phyloP scores from a whole-genome alignment of 1,139 yeast species.

The Sugiyamaella japonica region DNA sequence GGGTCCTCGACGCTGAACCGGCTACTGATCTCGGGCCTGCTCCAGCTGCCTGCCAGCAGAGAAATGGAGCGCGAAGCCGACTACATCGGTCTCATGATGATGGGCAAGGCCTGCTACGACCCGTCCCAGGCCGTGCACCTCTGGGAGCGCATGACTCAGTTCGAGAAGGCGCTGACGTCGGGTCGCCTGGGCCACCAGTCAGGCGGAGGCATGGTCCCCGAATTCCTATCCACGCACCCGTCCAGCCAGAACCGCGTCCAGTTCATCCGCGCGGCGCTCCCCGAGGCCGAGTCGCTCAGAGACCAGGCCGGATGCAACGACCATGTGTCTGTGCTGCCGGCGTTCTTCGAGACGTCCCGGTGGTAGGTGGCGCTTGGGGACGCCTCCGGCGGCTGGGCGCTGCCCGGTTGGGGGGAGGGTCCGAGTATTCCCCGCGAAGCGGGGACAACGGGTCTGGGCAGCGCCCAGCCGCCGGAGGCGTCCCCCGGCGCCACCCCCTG shows the following conservation, averaged over 20 bases:
- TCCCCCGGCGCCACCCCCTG: no score
- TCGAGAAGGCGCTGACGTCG: constrained; percentile 45
- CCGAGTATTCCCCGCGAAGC: not conserved
- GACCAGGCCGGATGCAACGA: constrained; percentile 28
- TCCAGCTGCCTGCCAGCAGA: constrained; percentile 82
- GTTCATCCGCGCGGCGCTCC: constrained; percentile 71
- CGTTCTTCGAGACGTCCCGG: constrained; percentile 4
- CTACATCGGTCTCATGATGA: constrained; percentile 84
- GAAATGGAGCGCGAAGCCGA: constrained; percentile 97
- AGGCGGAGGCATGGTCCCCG: constrained; percentile 42
- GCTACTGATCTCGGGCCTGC: constrained; percentile 56
- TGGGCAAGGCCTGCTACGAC: constrained; percentile 86
- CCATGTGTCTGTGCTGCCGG: not conserved
- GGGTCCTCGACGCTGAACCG: constrained; percentile 56
- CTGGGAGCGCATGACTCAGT: constrained; percentile 79
- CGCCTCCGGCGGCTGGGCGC: not conserved
- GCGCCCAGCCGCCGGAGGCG: not conserved
- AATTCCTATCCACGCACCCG: constrained; percentile 88
- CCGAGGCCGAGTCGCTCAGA: constrained; percentile 52
- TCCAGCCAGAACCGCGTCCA: constrained; percentile 69
- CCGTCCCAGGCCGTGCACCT: constrained; percentile 70
- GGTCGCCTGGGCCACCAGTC: constrained; percentile 38
- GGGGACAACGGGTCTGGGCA: not conserved
- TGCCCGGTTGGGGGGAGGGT: no score
- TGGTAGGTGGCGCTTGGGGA: not conserved